A percentile compares a stretch with the other conserved stretches of the same genome.
Conservation (phyloP, 177 flowering plant genomes). For the Vitis hybrid region DNA sequence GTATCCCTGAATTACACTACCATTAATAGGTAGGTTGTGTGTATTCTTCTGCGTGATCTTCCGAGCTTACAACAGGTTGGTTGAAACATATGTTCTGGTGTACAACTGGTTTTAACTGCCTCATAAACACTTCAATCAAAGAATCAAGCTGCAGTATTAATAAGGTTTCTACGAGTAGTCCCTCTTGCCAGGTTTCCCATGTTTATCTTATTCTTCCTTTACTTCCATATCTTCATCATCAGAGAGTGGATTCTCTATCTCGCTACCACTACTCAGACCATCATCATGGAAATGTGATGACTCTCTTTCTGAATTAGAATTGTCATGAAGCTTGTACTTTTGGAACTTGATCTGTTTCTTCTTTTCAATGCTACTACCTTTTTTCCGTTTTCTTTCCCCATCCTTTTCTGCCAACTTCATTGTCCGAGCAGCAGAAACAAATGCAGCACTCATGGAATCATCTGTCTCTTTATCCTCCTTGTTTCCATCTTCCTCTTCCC, state of each 20-base stretch:
- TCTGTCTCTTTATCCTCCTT: conserved; percentile 27
- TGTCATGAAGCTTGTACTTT: conserved; percentile 28
- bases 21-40: no score
- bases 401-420: conserved; percentile 30
- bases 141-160: no score
- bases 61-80: no score
- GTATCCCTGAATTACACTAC: no score
- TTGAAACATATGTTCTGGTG: no score
- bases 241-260: conserved; percentile 51
- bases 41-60: no score
- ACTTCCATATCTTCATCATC: conserved; percentile 38
- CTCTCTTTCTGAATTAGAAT: conserved; percentile 17
- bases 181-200: no score
- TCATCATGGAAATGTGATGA: conserved; percentile 9
- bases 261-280: conserved; percentile 42
- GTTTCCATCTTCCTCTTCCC: conserved; percentile 26
- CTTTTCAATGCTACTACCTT: conserved; percentile 15
- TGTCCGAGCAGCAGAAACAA: conserved; percentile 51
- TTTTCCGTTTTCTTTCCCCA: conserved; percentile 36
- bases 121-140: no score
- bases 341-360: conserved; percentile 34
- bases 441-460: conserved; percentile 36
- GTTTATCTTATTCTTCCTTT: conserved; percentile 16
- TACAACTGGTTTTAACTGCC: no score
- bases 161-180: no score